Base-by-base conservation (phyloP, 495 filamentous ascomycete species). In the Penicillium egyptiacum region DNA sequence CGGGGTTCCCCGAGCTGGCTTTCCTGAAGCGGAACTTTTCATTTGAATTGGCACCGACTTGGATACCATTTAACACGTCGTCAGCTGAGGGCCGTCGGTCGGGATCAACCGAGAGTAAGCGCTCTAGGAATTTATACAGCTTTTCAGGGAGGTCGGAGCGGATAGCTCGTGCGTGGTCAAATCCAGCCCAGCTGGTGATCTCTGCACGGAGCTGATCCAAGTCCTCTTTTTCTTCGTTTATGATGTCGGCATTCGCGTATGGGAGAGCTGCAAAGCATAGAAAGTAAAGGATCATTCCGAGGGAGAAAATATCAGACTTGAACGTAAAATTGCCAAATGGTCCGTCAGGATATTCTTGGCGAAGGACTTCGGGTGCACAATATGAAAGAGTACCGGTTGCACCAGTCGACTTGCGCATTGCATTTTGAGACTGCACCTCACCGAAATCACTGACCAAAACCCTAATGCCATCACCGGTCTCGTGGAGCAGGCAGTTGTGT, bases 281-380 rank as follows among this genome's bases (percentile, higher is more conserved):
- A 61, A 98, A 98, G 70, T 98, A 95, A 4, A 98, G 82, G 43
- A 98, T 97, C 94, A 98, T 96, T 33, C 94, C 94, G 1, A 98
- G 71, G 4, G 92, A 96, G 73, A 98, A 98, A 11, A 98, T 88
- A 68, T 98, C 94, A 0, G 92, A 96, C 64, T 97, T 98, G 50
- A 88, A 88, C 0, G 90, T 95, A 63, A 98, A 98, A 63, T 98
- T 95, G 5, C 89, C 92, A 60, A 88, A 88, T 11, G 80, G 79
- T 12, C 94, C 94, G 53, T 72, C 81, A 0, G 84, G 77, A 40
- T 77, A 69, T 44, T 90, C 84, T 55, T 79, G 85, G 41, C 81
- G 84, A 31, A 98, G 74, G 17, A 98, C 94, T 66, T 98, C 94
- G 3, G 94, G 94, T 0, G 94, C 95, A 71, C 95, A 98, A 70